A percentile compares a stretch with the other conserved stretches of the same genome.
phyloP scores from a whole-genome alignment of 768 basidiomycete genomes.

The Postia placenta region DNA sequence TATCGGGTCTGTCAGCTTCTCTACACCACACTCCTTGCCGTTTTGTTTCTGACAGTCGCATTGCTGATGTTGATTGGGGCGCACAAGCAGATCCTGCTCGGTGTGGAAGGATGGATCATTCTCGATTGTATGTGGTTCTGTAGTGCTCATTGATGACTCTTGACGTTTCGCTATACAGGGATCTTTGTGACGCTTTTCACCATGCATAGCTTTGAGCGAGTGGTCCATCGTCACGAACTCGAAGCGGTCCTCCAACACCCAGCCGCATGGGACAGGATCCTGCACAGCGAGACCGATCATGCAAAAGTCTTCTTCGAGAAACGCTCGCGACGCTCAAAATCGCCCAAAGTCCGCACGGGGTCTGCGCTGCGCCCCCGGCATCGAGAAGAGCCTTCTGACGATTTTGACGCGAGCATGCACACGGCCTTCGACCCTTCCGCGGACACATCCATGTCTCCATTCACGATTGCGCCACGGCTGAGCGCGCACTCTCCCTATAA shows the following conservation, averaged over 20 bases:
- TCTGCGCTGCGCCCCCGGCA: background rate
- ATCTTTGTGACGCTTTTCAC: slow-evolving; percentile 47
- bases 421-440: background rate
- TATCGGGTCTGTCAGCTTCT: slow-evolving; percentile 43
- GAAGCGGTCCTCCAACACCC: slow-evolving; percentile 49
- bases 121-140: slow-evolving; percentile 41
- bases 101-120: slow-evolving; percentile 45
- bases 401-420: background rate
- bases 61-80: slow-evolving; percentile 46
- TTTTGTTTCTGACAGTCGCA: slow-evolving; percentile 40
- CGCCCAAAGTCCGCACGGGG: background rate
- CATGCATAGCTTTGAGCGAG: slow-evolving; percentile 55
- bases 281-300: slow-evolving; percentile 24
- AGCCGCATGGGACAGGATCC: slow-evolving; percentile 32
- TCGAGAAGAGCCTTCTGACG: background rate
- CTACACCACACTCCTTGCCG: slow-evolving; percentile 50
- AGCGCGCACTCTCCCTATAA: background rate
- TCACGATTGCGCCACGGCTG: background rate
- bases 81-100: slow-evolving; percentile 38
- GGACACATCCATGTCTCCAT: background rate
- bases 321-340: slow-evolving; percentile 8
- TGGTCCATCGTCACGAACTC: slow-evolving; percentile 54
- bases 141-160: background rate
- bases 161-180: slow-evolving; percentile 39
- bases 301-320: slow-evolving; percentile 9